Conservation (phyloP, 129 eudicot species). For the Gnaphalium uliginosum region DNA sequence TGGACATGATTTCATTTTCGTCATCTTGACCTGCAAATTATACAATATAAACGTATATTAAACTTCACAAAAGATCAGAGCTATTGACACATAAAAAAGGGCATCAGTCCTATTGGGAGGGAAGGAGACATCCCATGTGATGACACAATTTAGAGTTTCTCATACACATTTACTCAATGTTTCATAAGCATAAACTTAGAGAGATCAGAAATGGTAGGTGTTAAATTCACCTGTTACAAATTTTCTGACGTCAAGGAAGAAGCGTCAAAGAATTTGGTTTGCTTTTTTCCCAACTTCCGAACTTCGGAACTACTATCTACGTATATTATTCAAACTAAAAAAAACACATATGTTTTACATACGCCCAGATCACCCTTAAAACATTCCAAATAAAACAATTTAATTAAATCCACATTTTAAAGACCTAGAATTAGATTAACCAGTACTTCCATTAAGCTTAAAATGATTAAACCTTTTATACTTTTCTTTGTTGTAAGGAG, state of each 20-base stretch:
- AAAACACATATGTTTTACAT: background rate
- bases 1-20: conserved; percentile 25
- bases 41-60: conserved; percentile 19
- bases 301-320: background rate
- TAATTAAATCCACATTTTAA: background rate
- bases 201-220: background rate
- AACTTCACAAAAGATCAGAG: background rate
- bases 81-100: background rate
- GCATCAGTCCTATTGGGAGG: background rate
- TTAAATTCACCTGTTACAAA: background rate
- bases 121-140: background rate
- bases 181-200: background rate
- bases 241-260: background rate
- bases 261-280: background rate
- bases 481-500: background rate
- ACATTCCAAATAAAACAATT: background rate
- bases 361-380: background rate
- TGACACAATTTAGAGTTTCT: background rate
- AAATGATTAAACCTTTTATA: background rate
- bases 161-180: background rate
- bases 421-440: background rate
- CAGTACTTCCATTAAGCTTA: background rate
- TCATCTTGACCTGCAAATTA: conserved; percentile 35
- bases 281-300: background rate
- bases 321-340: background rate